Evolutionary conservation across 345 rosid species (phyloP), one percentile per base, ranked within the genome.

Genomic region (Noccaea bulbosa): DNA sequence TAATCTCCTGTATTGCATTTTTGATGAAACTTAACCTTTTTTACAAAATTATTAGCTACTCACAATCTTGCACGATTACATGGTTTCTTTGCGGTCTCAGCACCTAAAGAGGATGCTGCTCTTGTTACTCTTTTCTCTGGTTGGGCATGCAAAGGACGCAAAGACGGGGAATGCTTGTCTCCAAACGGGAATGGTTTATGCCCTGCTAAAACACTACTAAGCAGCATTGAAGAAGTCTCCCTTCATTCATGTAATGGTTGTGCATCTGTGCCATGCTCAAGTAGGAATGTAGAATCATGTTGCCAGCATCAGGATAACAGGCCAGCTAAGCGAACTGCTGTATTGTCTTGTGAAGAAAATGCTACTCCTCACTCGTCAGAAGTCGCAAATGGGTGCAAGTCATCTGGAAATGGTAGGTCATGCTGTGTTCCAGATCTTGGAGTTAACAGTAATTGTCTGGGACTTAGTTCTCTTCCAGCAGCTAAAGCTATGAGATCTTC

Each of bases 371-470:
- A 48, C 35, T 64, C 74, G 67, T 41, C 75, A 22, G 81, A 80
- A 53, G 79, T 69, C 51, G 32, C 56, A 44, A 51, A 74, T 71
- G 74, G 76, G 47, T 61, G 56, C 58, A 60, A 75, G 74, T 73
- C 77, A 69, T 71, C 88, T 77, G 75, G 50, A 58, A 52, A 76
- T 71, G 84, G 83, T 57, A 80, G 67, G 62, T 75, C 88, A 68
- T 92, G 98, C 72, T 84, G 87, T 77, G 96, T 92, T 66, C 96
- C 98, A 5, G 89, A 88, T 71, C 85, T 92, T 56, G 98, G 98
- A 70, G 96, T 92, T 65, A 81, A 78, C 74, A 69, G 75, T 66
- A 80, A 77, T 78, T 79, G 82, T 74, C 75, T 89, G 72, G 90
- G 92, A 76, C 72, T 87, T 78, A 84, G 79, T 83, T 84, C 91